Conservation (phyloP, 1,284 basidiomycete genomes). For the Tylopilus sp. region DNA sequence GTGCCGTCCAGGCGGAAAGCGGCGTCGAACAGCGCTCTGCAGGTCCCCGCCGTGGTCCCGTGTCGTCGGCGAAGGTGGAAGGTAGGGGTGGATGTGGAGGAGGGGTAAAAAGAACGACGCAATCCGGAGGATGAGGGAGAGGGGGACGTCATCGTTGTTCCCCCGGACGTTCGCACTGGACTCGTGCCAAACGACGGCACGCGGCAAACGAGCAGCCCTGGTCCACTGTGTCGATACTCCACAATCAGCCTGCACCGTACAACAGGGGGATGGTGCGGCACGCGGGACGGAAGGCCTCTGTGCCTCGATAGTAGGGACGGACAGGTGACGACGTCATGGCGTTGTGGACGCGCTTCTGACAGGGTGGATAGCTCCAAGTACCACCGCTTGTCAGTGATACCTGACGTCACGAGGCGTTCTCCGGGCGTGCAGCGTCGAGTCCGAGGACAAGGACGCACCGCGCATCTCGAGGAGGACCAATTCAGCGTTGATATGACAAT, state of each 20-base stretch:
- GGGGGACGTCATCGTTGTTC: not conserved
- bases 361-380: not conserved
- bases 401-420: not conserved
- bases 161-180: not conserved
- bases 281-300: constrained; percentile 1
- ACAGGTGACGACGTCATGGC: not conserved
- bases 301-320: constrained; percentile 2
- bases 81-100: not conserved
- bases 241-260: constrained; percentile 13
- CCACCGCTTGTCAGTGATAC: not conserved
- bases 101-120: not conserved
- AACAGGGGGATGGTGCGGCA: not conserved
- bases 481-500: not conserved
- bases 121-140: not conserved
- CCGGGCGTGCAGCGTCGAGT: not conserved
- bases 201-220: not conserved
- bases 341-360: not conserved
- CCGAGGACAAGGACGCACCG: constrained; percentile 2
- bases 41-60: not conserved
- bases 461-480: not conserved
- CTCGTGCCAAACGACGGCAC: not conserved
- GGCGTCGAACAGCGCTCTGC: not conserved
- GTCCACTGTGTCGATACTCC: constrained; percentile 17
- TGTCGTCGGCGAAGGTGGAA: not conserved
- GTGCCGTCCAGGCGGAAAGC: not conserved